phyloP scores from a whole-genome alignment of 805 yeast species.

The Scheffersomyces stipitis region DNA sequence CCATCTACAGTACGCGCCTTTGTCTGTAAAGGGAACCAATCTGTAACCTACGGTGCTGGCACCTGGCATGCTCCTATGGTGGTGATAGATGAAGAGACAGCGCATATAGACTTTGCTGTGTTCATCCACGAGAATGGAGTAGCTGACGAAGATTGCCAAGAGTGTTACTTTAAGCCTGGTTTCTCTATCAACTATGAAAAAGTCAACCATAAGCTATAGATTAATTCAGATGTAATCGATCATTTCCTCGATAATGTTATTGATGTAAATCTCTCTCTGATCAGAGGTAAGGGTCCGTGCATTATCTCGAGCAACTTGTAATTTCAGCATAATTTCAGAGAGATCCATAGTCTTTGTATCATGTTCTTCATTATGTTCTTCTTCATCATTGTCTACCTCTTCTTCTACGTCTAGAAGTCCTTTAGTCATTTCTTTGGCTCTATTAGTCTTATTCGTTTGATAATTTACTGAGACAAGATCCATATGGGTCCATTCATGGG shows the following conservation, averaged over 20 bases:
- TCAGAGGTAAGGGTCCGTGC: slow-evolving; percentile 22
- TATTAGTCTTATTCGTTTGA: slow-evolving; percentile 19
- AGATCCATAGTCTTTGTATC: slow-evolving; percentile 19
- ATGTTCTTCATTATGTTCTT: slow-evolving; percentile 7
- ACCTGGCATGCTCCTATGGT: slow-evolving; percentile 99
- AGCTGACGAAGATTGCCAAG: slow-evolving; percentile 78
- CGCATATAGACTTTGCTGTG: slow-evolving; percentile 76
- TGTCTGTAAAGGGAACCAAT: slow-evolving; percentile 76
- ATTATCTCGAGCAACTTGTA: slow-evolving; percentile 35
- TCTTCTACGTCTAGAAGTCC: slow-evolving; percentile 18
- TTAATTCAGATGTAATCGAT: slow-evolving; percentile 32
- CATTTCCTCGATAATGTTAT: slow-evolving; percentile 36
- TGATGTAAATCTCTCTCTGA: slow-evolving; percentile 31
- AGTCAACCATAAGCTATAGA: not conserved
- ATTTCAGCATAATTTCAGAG: slow-evolving; percentile 28
- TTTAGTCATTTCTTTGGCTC: slow-evolving; percentile 24
- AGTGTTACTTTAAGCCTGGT: slow-evolving; percentile 68
- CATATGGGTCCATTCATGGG: slow-evolving; percentile 46
- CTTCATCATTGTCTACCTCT: slow-evolving; percentile 5
- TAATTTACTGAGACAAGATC: slow-evolving; percentile 14
- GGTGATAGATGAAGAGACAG: slow-evolving; percentile 59
- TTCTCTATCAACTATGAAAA: slow-evolving; percentile 31
- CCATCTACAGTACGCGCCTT: slow-evolving; percentile 64
- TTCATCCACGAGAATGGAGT: slow-evolving; percentile 82
- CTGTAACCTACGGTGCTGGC: slow-evolving; percentile 82